These are phyloP conservation scores for Yarrowia keelungensis DNA, from an alignment of 805 yeast genomes.

Conservation along the genomic window DNA sequence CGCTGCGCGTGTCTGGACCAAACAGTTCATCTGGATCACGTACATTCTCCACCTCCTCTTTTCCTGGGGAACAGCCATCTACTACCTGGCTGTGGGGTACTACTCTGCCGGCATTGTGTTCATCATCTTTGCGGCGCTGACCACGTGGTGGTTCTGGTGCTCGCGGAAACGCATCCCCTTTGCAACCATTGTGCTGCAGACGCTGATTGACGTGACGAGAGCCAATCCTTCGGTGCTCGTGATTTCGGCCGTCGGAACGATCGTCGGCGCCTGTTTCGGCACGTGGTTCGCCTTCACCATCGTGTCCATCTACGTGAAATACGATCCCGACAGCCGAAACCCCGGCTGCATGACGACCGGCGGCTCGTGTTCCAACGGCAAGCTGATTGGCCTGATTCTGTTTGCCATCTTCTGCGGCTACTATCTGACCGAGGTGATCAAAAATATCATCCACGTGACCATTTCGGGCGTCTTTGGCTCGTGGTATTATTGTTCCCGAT, in stretches of 20 bases:
- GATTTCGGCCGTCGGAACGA: conserved; percentile 65
- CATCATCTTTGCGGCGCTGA: conserved; percentile 65
- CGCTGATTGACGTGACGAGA: conserved; percentile 79
- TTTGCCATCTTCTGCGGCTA: conserved; percentile 83
- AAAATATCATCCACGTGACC: conserved; percentile 79
- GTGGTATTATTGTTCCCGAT: conserved; percentile 82
- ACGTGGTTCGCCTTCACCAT: conserved; percentile 70
- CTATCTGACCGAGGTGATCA: conserved; percentile 80
- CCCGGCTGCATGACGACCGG: conserved; percentile 58
- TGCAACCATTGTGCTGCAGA: conserved; percentile 70
- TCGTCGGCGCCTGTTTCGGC: conserved; percentile 67
- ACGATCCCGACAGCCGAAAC: conserved; percentile 55
- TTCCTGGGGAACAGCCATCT: conserved; percentile 79
- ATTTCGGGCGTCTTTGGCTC: conserved; percentile 87
- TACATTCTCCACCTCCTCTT: conserved; percentile 69
- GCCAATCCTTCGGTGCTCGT: conserved; percentile 71
- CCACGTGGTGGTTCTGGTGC: conserved; percentile 76
- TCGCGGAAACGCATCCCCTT: conserved; percentile 75
- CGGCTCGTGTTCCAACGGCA: conserved; percentile 64
- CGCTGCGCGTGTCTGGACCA: conserved; percentile 70
- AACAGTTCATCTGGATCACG: conserved; percentile 70
- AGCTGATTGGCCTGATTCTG: conserved; percentile 71
- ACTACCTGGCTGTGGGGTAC: conserved; percentile 69
- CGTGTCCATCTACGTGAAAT: conserved; percentile 79
- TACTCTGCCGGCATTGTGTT: conserved; percentile 84